These are phyloP conservation scores for Ascochyta koolunga DNA, from an alignment of 2,329 filamentous ascomycete species.

Conservation along the genomic window DNA sequence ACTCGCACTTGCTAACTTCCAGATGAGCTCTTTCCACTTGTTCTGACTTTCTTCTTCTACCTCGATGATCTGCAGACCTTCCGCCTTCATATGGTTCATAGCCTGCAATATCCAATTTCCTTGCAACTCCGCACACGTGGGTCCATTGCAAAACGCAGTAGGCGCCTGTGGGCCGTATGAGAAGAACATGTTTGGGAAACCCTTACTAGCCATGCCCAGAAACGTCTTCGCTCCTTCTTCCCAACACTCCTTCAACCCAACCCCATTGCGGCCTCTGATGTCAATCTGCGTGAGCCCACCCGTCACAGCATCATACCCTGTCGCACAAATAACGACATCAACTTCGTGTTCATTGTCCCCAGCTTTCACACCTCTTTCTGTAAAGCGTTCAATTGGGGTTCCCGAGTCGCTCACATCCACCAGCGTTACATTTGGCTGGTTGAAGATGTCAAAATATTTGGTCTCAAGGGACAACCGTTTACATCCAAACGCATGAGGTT, in stretches of 20 bases:
- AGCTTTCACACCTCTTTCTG: conserved; percentile 56
- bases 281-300: too few species aligned
- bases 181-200: conserved; percentile 41
- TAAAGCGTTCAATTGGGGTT: conserved; percentile 53
- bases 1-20: conserved; percentile 54
- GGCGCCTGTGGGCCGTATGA: conserved; percentile 63
- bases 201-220: conserved; percentile 20
- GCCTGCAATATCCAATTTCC: conserved; percentile 61
- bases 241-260: too few species aligned
- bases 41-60: conserved; percentile 54
- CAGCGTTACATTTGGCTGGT: conserved; percentile 55
- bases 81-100: conserved; percentile 56
- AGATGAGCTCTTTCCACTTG: conserved; percentile 58
- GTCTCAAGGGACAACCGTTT: conserved; percentile 32
- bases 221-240: too few species aligned
- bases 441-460: conserved; percentile 48
- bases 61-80: conserved; percentile 59
- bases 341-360: conserved; percentile 55
- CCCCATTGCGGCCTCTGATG: too few species aligned
- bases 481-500: conserved; percentile 29
- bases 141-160: conserved; percentile 63
- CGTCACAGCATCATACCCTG: conserved; percentile 50
- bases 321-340: conserved; percentile 59
- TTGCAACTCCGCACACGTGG: conserved; percentile 61
- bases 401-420: conserved; percentile 46